Percentiles rank a stretch among this genome's conserved stretches.
Evolutionary conservation across 352 stramenopile genomes (phyloP).

Genomic region (Thraustochytrium sp.): DNA sequence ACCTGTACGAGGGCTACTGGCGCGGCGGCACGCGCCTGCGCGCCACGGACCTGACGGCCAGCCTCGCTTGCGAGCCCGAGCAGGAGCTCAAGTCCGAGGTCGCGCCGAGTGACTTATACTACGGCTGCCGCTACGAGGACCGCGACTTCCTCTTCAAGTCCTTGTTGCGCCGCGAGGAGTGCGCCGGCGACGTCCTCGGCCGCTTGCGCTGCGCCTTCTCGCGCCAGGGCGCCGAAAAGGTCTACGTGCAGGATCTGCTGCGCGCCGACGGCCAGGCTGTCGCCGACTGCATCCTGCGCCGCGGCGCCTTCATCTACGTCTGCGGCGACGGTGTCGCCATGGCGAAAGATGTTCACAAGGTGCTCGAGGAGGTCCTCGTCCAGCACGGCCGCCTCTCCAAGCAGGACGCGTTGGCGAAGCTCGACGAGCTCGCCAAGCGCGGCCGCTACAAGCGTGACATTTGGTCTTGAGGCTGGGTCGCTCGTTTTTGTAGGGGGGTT

Average conservation of each 20-base stretch:
- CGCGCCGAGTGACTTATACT: constrained; percentile 72
- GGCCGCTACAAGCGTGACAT: constrained; percentile 80
- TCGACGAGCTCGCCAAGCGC: constrained; percentile 60
- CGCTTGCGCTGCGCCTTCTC: constrained; percentile 82
- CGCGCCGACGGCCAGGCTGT: constrained; percentile 60
- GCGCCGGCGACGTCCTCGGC: constrained; percentile 56
- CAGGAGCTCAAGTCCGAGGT: constrained; percentile 55
- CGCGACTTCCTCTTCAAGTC: constrained; percentile 83
- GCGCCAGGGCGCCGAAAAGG: constrained; percentile 74
- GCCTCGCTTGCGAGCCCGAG: constrained; percentile 57
- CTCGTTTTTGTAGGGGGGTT: too few relatives aligned
- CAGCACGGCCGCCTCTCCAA: constrained; percentile 59
- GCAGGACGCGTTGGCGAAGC: constrained; percentile 60
- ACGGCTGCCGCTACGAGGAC: constrained; percentile 74
- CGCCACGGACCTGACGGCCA: not conserved
- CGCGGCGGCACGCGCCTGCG: constrained; percentile 57
- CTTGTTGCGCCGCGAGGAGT: constrained; percentile 51
- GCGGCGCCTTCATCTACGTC: constrained; percentile 79
- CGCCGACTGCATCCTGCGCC: constrained; percentile 58
- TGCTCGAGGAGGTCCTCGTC: constrained; percentile 69
- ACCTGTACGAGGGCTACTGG: constrained; percentile 64
- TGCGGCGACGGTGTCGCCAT: constrained; percentile 90
- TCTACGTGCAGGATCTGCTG: constrained; percentile 86
- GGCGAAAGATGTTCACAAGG: constrained; percentile 84
- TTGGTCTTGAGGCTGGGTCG: constrained; percentile 71